These are phyloP conservation scores for Phanerodontia chrysosporium DNA, from an alignment of 768 basidiomycete genomes.

Conservation along the genomic window DNA sequence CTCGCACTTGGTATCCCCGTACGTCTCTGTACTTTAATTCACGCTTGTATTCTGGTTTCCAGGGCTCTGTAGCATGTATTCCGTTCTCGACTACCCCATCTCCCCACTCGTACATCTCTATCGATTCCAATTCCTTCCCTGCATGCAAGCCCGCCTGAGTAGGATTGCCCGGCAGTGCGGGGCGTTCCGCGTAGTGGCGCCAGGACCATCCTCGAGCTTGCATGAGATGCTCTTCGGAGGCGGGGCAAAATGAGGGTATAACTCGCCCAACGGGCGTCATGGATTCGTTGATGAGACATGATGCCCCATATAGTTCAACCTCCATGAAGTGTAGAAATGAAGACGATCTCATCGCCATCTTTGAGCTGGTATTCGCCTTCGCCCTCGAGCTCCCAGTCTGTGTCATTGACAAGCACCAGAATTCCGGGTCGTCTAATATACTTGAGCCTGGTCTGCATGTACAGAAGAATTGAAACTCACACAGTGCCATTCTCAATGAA, in stretches of 20 bases:
- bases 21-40: background rate
- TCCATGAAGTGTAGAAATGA: conserved; percentile 95
- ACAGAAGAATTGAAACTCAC: conserved; percentile 45
- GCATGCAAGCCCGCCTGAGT: too few relatives aligned
- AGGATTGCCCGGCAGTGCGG: too few relatives aligned
- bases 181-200: too few relatives aligned
- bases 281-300: too few relatives aligned
- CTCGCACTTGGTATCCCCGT: background rate
- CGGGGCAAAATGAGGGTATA: too few relatives aligned
- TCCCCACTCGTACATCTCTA: background rate
- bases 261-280: too few relatives aligned
- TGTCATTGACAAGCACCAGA: conserved; percentile 93
- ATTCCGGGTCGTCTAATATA: conserved; percentile 85
- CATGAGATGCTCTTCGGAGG: too few relatives aligned
- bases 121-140: too few relatives aligned
- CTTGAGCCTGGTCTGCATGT: background rate
- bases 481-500: conserved; percentile 87
- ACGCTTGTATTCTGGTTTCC: background rate
- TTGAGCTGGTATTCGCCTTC: conserved; percentile 82
- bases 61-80: background rate
- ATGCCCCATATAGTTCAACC: conserved; percentile 44
- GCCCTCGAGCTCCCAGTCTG: conserved; percentile 97
- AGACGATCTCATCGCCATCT: conserved; percentile 85
- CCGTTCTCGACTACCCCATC: background rate
- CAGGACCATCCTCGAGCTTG: too few relatives aligned